These are phyloP conservation scores for Trametes sp. DNA, from an alignment of 1,284 basidiomycete species.

Conservation along the genomic window DNA sequence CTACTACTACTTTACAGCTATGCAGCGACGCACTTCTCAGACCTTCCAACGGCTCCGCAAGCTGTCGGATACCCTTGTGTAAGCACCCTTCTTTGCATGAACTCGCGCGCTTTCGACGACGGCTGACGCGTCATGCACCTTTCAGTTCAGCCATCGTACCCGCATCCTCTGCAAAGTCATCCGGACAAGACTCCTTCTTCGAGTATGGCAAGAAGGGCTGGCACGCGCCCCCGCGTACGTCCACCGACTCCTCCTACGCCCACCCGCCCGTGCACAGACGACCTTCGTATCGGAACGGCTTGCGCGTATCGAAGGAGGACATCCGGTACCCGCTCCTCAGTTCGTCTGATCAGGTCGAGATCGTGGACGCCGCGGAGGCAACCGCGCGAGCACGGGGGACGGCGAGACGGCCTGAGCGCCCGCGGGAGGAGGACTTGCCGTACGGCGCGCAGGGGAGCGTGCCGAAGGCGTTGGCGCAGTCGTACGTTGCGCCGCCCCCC, in stretches of 20 bases:
- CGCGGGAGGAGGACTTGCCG: slow-evolving; percentile 19
- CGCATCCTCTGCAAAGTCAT: neutral
- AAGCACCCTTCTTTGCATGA: neutral
- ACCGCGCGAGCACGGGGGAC: neutral
- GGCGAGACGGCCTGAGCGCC: slow-evolving; percentile 12
- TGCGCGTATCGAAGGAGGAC: slow-evolving; percentile 28
- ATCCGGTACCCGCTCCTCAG: slow-evolving; percentile 26
- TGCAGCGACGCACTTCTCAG: slow-evolving; percentile 22
- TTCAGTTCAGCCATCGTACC: slow-evolving; percentile 15
- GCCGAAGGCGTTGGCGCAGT: slow-evolving; percentile 9
- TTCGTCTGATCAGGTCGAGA: neutral
- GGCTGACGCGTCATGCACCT: neutral
- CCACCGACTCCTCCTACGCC: neutral
- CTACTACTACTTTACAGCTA: neutral
- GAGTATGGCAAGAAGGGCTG: slow-evolving; percentile 16
- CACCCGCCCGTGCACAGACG: slow-evolving; percentile 1
- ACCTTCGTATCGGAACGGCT: slow-evolving; percentile 14
- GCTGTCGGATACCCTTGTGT: slow-evolving; percentile 24
- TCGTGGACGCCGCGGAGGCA: neutral
- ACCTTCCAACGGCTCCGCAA: slow-evolving; percentile 25
- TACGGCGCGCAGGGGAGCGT: slow-evolving; percentile 20
- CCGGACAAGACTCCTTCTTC: slow-evolving; percentile 20
- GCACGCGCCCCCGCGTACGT: neutral
- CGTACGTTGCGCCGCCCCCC: slow-evolving; percentile 15
- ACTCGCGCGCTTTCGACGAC: neutral